A percentile compares a stretch with the other conserved stretches of the same genome.
Conservation (phyloP, 495 filamentous ascomycete species). For the Penicillium maclennaniae region DNA sequence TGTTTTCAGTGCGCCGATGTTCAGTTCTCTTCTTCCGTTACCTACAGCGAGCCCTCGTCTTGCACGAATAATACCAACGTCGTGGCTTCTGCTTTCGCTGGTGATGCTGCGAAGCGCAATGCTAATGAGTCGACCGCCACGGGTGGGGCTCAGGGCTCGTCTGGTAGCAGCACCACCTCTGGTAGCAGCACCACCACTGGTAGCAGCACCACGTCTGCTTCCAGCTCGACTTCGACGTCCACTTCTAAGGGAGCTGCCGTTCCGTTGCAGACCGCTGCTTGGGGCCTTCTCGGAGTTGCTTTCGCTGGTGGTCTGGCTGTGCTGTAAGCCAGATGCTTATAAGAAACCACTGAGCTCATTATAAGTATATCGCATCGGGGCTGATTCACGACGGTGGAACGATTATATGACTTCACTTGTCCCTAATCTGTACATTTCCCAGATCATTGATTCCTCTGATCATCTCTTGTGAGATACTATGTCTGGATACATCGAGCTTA, state of each 20-base stretch:
- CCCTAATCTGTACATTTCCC: too few species aligned
- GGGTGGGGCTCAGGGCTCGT: conserved; percentile 25
- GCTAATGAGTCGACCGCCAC: conserved; percentile 35
- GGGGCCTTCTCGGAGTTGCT: conserved; percentile 31
- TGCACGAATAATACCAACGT: conserved; percentile 55
- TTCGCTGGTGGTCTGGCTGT: conserved; percentile 29
- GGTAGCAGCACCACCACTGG: conserved; percentile 1
- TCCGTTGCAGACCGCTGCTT: conserved; percentile 31
- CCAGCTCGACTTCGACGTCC: conserved; percentile 22
- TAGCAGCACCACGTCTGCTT: conserved; percentile 9
- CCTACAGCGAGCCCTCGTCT: conserved; percentile 27
- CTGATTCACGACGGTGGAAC: too few species aligned
- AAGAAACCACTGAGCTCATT: neutral
- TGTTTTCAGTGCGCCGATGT: conserved; percentile 56
- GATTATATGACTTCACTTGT: too few species aligned
- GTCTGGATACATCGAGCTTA: too few species aligned
- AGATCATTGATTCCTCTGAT: too few species aligned
- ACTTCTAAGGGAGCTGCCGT: conserved; percentile 26
- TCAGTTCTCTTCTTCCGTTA: conserved; percentile 42
- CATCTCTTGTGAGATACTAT: too few species aligned
- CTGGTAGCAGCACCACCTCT: conserved; percentile 4
- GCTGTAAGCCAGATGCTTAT: conserved; percentile 13
- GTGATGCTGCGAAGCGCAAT: conserved; percentile 28
- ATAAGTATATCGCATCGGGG: neutral
- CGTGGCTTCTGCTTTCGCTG: conserved; percentile 28